These are phyloP conservation scores for Paraconiothyrium brasiliense DNA, from an alignment of 2,329 filamentous ascomycete genomes.

Conservation along the genomic window DNA sequence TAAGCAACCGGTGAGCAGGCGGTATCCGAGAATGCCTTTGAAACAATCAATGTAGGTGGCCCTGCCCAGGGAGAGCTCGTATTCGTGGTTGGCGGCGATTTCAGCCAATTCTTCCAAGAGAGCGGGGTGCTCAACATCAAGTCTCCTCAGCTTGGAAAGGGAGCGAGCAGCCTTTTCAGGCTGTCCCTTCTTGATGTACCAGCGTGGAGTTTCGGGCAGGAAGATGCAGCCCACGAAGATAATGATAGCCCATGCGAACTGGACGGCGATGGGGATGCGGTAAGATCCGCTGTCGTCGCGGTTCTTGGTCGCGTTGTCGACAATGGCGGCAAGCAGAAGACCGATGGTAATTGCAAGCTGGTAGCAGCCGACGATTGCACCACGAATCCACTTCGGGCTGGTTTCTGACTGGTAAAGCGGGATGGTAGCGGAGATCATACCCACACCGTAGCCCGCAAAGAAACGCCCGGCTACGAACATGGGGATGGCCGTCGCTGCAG, in stretches of 20 bases:
- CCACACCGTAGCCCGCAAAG: conserved; percentile 54
- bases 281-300: conserved; percentile 71
- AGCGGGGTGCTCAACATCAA: conserved; percentile 66
- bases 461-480: conserved; percentile 54
- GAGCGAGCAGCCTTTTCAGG: conserved; percentile 72
- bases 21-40: conserved; percentile 62
- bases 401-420: conserved; percentile 78
- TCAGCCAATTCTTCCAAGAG: conserved; percentile 71
- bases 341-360: conserved; percentile 78
- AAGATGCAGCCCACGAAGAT: conserved; percentile 68
- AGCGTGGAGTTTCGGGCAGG: conserved; percentile 81
- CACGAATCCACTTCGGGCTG: conserved; percentile 77
- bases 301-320: conserved; percentile 70
- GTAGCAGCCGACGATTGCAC: conserved; percentile 74
- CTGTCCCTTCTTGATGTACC: conserved; percentile 69
- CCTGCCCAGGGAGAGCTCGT: conserved; percentile 70
- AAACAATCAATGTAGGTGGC: conserved; percentile 57
- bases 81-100: conserved; percentile 74
- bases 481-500: conserved; percentile 44
- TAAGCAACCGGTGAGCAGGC: conserved; percentile 75
- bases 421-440: conserved; percentile 56
- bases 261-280: conserved; percentile 78
- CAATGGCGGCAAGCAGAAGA: conserved; percentile 71
- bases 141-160: conserved; percentile 69
- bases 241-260: conserved; percentile 77